phyloP scores from a whole-genome alignment of 192 early-diverging fungal genomes.

The Glomus cerebriforme region DNA sequence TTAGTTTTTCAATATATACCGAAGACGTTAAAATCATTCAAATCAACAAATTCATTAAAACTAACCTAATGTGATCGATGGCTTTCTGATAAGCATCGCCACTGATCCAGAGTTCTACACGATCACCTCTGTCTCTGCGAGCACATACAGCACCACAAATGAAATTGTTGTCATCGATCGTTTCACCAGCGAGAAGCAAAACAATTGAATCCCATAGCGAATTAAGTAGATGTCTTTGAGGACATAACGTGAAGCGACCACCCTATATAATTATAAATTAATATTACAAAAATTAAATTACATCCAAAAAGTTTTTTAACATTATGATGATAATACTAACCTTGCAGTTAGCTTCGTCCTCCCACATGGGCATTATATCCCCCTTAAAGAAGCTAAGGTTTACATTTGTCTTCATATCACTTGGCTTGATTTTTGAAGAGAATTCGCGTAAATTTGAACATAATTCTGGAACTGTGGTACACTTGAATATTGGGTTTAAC shows the following conservation, averaged over 20 bases:
- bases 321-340: not conserved
- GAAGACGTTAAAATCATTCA: not conserved
- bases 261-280: not conserved
- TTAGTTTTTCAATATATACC: not conserved
- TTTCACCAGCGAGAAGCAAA: not conserved
- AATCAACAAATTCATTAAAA: not conserved
- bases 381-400: not conserved
- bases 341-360: not conserved
- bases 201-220: not conserved
- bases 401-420: not conserved
- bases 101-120: not conserved
- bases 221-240: not conserved
- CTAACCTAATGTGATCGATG: not conserved
- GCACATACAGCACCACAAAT: conserved; percentile 7
- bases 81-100: not conserved
- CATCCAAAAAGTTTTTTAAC: not conserved
- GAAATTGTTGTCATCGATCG: not conserved
- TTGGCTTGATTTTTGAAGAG: not conserved
- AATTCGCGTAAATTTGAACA: not conserved
- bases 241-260: not conserved
- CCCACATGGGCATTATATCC: not conserved
- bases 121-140: not conserved
- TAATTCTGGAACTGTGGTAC: not conserved
- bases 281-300: not conserved
- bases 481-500: not conserved